Evolutionary conservation across 108 stramenopile genomes (phyloP), one percentile per base, ranked within the genome.

Genomic region (Skeletonema costatum): DNA sequence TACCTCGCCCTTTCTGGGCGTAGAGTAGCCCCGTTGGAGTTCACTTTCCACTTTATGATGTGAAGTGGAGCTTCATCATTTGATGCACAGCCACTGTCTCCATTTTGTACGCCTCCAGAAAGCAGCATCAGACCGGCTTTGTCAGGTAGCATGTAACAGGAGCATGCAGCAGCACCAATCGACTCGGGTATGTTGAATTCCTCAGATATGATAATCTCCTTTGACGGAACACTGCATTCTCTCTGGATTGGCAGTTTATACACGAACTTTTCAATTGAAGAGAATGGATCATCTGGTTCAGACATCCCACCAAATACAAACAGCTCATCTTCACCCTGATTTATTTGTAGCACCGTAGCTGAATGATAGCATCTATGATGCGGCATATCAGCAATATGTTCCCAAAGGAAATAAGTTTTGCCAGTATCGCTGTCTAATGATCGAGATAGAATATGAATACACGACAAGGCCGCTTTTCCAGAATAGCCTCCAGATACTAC

Each of bases 291-390:
- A 71, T 85, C 68, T 46, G 82, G 42, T 50, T 80, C 63, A 0
- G 75, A 60, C 9, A 73, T 31, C 6, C 88, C 88, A 10, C 84
- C 85, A 60, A 85, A 83, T 6, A 88, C 61, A 30, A 89, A 48
- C 16, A 89, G 17, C n/a, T 29, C 4, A 53, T 83, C 35, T 46
- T 2, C 32, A 29, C 12, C 29, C 73, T 53, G 59, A 11, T 21
- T 61, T 41, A 58, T 5, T n/a, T 46, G 44, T 16, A 46, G 16
- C 2, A 46, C 16, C 44, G 44, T n/a, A 46, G 74, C 58, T 46
- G 74, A 32, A 64, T 82, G 82, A 68, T 76, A 82, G 31, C 71
- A 65, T 36, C 82, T 63, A 50, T 75, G 82, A 59, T n/a, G 41
- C 48, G 65, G 75, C 82, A 82, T 77, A 38, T 81, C 75, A 48